These are phyloP conservation scores for Candida freyschussii DNA, from an alignment of 1,139 yeast species.

Conservation along the genomic window DNA sequence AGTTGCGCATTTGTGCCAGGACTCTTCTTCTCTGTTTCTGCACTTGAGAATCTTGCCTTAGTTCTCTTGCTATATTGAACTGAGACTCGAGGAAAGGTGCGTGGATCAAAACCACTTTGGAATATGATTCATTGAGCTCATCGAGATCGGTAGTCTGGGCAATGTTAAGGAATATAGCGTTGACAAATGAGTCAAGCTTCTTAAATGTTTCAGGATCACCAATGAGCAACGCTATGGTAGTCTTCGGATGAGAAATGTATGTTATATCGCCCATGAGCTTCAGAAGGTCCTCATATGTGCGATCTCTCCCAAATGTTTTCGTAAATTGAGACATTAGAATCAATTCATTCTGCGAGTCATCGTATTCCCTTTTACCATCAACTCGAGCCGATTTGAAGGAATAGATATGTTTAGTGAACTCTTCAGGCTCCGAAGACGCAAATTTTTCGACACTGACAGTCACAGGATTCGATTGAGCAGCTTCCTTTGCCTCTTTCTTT, in stretches of 20 bases:
- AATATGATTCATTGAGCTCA: constrained; percentile 9
- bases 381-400: constrained; percentile 7
- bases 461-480: background rate
- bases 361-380: constrained; percentile 4
- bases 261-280: constrained; percentile 7
- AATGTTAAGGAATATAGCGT: constrained; percentile 5
- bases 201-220: constrained; percentile 9
- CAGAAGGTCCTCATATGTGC: constrained; percentile 15
- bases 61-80: constrained; percentile 12
- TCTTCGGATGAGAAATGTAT: constrained; percentile 7
- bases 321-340: constrained; percentile 15
- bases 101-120: constrained; percentile 18
- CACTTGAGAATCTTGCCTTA: constrained; percentile 19
- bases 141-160: constrained; percentile 1
- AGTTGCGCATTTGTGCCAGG: constrained; percentile 31
- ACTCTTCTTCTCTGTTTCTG: constrained; percentile 28
- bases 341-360: constrained; percentile 13
- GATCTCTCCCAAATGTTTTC: constrained; percentile 9
- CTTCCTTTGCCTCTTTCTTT: constrained; percentile 10
- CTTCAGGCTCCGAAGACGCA: background rate
- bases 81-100: constrained; percentile 23
- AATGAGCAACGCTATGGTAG: constrained; percentile 17
- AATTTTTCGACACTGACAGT: constrained; percentile 1
- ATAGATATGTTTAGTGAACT: constrained; percentile 6
- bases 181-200: constrained; percentile 8